phyloP scores from a whole-genome alignment of 2,329 filamentous ascomycete species.

The Ceratocystis diversiconidia region DNA sequence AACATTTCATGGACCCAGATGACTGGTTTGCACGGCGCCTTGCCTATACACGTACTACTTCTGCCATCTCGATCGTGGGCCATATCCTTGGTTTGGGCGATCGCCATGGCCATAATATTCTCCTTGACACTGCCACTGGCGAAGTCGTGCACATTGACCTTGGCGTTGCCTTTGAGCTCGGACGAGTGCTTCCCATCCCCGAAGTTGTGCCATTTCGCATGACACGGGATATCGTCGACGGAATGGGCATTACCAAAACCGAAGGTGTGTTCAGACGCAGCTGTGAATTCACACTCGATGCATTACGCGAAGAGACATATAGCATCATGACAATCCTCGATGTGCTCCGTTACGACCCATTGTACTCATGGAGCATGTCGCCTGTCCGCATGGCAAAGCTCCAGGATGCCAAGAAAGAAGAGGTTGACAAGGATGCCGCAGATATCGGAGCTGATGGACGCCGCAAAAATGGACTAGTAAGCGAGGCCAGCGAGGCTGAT shows the following conservation, averaged over 20 bases:
- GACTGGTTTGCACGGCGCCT: slow-evolving; percentile 87
- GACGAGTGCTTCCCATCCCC: slow-evolving; percentile 83
- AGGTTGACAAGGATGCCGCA: slow-evolving; percentile 22
- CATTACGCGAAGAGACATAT: slow-evolving; percentile 85
- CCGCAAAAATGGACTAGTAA: slow-evolving; percentile 22
- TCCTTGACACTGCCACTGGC: slow-evolving; percentile 76
- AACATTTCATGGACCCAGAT: slow-evolving; percentile 82
- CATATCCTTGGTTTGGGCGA: slow-evolving; percentile 88
- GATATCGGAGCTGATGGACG: slow-evolving; percentile 15
- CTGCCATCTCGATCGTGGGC: slow-evolving; percentile 87
- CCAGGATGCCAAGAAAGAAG: slow-evolving; percentile 33
- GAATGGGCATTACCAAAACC: slow-evolving; percentile 88
- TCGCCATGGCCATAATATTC: slow-evolving; percentile 90
- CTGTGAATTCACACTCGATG: slow-evolving; percentile 93
- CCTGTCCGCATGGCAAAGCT: slow-evolving; percentile 50
- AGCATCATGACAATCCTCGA: slow-evolving; percentile 98
- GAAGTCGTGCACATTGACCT: slow-evolving; percentile 96
- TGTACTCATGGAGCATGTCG: slow-evolving; percentile 91
- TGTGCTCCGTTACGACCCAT: slow-evolving; percentile 90
- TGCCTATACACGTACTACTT: slow-evolving; percentile 84
- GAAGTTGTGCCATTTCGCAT: slow-evolving; percentile 92
- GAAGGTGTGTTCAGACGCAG: slow-evolving; percentile 96
- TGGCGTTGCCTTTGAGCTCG: slow-evolving; percentile 92
- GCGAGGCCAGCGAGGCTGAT: slow-evolving; percentile 63
- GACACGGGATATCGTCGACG: slow-evolving; percentile 88